These are phyloP conservation scores for Vigna reflexopilosa DNA, from an alignment of 306 rosid genomes.

Conservation along the genomic window DNA sequence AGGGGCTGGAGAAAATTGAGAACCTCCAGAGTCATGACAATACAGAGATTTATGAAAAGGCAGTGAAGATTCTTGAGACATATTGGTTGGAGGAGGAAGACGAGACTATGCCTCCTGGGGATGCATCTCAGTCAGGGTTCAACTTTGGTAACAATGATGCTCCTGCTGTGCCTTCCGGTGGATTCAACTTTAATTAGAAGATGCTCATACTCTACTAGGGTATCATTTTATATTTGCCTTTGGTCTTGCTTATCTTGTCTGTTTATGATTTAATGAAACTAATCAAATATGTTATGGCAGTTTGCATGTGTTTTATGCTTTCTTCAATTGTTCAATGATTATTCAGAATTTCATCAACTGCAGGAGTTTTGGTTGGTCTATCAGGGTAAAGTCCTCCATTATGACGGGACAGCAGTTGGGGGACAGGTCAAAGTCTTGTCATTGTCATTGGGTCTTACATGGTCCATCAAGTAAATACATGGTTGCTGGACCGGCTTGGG, in stretches of 20 bases:
- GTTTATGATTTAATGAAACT: background rate
- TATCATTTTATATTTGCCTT: slow-evolving; percentile 31
- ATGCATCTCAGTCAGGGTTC: slow-evolving; percentile 70
- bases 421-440: slow-evolving; percentile 49
- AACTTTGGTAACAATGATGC: slow-evolving; percentile 64
- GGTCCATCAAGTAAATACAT: slow-evolving; percentile 53
- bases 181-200: slow-evolving; percentile 88
- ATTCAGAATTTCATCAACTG: slow-evolving; percentile 38
- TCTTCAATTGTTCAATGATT: slow-evolving; percentile 2
- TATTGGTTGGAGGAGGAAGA: slow-evolving; percentile 98
- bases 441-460: slow-evolving; percentile 42
- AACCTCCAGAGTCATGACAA: slow-evolving; percentile 93
- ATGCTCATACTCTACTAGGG: slow-evolving; percentile 43
- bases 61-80: slow-evolving; percentile 92
- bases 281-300: slow-evolving; percentile 5
- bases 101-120: slow-evolving; percentile 96
- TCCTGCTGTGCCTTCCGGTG: slow-evolving; percentile 87
- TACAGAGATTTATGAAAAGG: slow-evolving; percentile 93
- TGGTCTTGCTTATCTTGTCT: slow-evolving; percentile 11
- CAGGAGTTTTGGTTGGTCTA: slow-evolving; percentile 49
- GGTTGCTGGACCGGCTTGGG: slow-evolving; percentile 49
- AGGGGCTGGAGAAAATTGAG: slow-evolving; percentile 96
- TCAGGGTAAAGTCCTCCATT: slow-evolving; percentile 34
- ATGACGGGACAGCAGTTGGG: slow-evolving; percentile 46
- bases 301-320: slow-evolving; percentile 25